phyloP scores from a whole-genome alignment of 2,329 filamentous ascomycete genomes.

The Aureobasidium lini region DNA sequence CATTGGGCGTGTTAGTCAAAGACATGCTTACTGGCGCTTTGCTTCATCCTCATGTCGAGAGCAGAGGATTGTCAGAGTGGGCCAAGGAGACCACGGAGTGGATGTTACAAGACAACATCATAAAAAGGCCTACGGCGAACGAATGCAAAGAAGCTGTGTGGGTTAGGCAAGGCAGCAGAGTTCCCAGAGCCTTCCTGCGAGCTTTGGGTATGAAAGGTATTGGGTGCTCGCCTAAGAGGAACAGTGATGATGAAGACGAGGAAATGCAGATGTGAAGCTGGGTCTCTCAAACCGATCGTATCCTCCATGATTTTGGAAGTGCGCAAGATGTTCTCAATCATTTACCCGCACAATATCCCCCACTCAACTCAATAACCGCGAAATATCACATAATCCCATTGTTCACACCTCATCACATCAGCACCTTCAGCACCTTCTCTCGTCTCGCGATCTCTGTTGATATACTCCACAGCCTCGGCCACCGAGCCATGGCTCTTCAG shows the following conservation, averaged over 20 bases:
- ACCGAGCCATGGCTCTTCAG: too few species aligned
- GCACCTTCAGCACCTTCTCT: too few species aligned
- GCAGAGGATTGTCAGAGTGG: background rate
- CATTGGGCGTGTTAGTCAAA: background rate
- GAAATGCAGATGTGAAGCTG: background rate
- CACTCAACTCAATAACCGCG: too few species aligned
- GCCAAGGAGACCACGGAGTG: background rate
- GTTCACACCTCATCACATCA: too few species aligned
- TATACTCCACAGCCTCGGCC: too few species aligned
- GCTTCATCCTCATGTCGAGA: background rate
- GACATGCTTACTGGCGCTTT: background rate
- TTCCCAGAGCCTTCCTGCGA: background rate
- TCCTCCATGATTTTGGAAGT: too few species aligned
- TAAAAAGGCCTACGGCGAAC: background rate
- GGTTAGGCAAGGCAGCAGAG: background rate
- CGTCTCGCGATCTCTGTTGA: too few species aligned
- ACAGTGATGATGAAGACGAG: too few species aligned
- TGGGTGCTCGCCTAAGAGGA: background rate
- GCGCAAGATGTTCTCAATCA: too few species aligned
- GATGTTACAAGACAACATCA: background rate
- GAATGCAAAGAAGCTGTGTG: background rate
- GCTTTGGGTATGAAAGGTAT: background rate
- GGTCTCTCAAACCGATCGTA: too few species aligned
- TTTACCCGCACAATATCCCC: too few species aligned
- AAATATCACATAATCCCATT: too few species aligned